Conservation (phyloP, 179 eudicot genomes). For the Spergularia azorica region DNA sequence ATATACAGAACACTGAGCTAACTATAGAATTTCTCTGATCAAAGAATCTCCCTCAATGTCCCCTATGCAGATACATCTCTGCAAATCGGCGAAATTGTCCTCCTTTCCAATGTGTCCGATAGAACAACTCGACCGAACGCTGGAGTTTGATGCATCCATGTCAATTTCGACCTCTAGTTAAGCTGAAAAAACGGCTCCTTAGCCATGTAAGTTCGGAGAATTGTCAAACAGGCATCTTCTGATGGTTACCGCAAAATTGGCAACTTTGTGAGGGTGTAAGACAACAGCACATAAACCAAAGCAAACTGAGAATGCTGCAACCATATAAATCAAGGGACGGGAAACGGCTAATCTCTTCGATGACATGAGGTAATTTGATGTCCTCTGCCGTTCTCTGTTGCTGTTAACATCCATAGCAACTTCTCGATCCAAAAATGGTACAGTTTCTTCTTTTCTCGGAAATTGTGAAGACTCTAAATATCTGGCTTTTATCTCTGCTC, state of each 20-base stretch:
- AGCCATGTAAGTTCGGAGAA: conserved; percentile 17
- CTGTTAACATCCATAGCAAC: conserved; percentile 41
- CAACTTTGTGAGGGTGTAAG: conserved; percentile 66
- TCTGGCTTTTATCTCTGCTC: conserved; percentile 21
- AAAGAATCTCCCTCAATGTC: too few relatives aligned
- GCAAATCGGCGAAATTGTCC: too few relatives aligned
- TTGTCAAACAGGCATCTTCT: conserved; percentile 66
- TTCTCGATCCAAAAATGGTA: conserved; percentile 51
- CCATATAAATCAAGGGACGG: conserved; percentile 49
- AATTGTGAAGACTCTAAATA: conserved; percentile 23
- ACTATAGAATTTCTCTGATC: too few relatives aligned
- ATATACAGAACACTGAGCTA: too few relatives aligned
- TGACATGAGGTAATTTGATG: conserved; percentile 36
- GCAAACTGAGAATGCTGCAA: conserved; percentile 66
- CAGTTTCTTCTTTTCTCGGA: conserved; percentile 28
- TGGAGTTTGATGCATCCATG: conserved; percentile 4
- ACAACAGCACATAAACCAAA: conserved; percentile 67
- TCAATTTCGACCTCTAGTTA: neutral
- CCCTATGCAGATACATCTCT: too few relatives aligned
- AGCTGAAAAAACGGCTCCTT: neutral
- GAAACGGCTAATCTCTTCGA: conserved; percentile 38
- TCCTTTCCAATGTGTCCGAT: too few relatives aligned
- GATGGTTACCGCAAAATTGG: conserved; percentile 58
- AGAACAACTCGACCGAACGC: too few relatives aligned
- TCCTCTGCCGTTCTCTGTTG: conserved; percentile 42